Evolutionary conservation across 352 stramenopile species (phyloP), one percentile per base, ranked within the genome.

Genomic region (Phytophthora chlamydospora): DNA sequence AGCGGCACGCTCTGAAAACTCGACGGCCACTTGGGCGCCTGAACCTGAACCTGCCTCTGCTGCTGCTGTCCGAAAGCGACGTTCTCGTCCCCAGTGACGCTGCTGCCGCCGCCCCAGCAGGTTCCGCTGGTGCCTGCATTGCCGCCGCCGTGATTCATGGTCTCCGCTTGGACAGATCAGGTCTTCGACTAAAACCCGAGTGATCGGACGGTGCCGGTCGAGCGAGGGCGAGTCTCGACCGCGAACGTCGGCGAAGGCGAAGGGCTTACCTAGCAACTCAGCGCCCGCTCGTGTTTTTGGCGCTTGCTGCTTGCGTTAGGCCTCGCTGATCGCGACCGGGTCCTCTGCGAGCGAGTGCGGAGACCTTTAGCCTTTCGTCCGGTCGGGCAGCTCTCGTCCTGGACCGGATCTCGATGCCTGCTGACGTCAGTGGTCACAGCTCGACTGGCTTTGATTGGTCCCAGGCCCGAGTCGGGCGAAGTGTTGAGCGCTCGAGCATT

Each of bases 361-460:
- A 69, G 54, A 65, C 46, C 45, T 53, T 50, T 49, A 47, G 45
- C 21, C 29, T 64, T 68, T 70, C 58, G 53, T 66, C 60, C 52
- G 10, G 29, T 68, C 44, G 52, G 60, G 42, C 35, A 41, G 50
- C 19, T 59, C 53, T 11, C 11, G 42, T 32, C 45, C 57, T 58
- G 56, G 58, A 60, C 58, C 43, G 42, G 42, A 54, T 62, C 42
- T 53, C 56, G 58, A 39, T 14, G 41, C 40, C 24, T 32, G 17
- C 50, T 55, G 43, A 58, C 62, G 62, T 57, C 62, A 65, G 62
- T 70, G 61, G 46, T 45, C 39, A 64, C 51, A 46, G 40, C 31
- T 50, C 58, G 58, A 58, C 61, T 50, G 31, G 46, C 45, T 64
- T 63, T 64, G 61, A 69, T 69, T 69, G 54, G 61, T 69, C 54